Evolutionary conservation across 2,329 filamentous ascomycete genomes (phyloP), one percentile per base, ranked within the genome.

Genomic region (Penicillium oxalicum): DNA sequence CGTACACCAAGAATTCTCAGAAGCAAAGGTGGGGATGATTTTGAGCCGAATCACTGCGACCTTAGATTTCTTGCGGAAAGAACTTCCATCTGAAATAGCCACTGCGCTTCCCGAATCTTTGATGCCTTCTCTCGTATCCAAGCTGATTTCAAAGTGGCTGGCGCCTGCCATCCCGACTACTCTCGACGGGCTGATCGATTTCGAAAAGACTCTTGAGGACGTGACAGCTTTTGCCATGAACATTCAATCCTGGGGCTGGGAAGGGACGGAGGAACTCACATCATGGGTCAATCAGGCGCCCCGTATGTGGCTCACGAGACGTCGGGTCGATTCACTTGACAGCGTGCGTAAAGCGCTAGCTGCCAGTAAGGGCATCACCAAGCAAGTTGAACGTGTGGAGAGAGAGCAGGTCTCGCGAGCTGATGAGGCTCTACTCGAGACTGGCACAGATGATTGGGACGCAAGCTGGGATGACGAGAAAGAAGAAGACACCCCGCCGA

Each of bases 211-310:
- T 5, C 77, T 95, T n/a, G 75, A 79, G 35, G 74, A 79, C 37
- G 81, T 88, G 0, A 73, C 75, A 26, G 66, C 70, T 0, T 87
- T 97, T 59, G 86, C 84, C 45, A 70, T 76, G 5, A 76, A 74
- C 1, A 70, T 97, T 6, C 76, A 81, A 33, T 69, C 73, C 6
- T 73, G 84, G 13, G 77, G 79, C 0, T 91, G 88, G 77, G 75
- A 77, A 12, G 79, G 77, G 3, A 72, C 77, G 40, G 70, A 72
- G 46, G 80, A 84, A 29, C 71, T 98, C 34, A 76, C 80, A 39
- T 82, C 88, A 25, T 98, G 93, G 91, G 83, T 88, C 0, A 80
- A 84, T 36, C 83, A 85, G 52, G 86, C 88, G 1, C 87, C 90
- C 0, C 82, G 82, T 49, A 83, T 89, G 26, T 98, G 93, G 93